These are phyloP conservation scores for Phlyctochytrium planicorne DNA, from an alignment of 192 early-diverging fungal genomes.

Conservation along the genomic window DNA sequence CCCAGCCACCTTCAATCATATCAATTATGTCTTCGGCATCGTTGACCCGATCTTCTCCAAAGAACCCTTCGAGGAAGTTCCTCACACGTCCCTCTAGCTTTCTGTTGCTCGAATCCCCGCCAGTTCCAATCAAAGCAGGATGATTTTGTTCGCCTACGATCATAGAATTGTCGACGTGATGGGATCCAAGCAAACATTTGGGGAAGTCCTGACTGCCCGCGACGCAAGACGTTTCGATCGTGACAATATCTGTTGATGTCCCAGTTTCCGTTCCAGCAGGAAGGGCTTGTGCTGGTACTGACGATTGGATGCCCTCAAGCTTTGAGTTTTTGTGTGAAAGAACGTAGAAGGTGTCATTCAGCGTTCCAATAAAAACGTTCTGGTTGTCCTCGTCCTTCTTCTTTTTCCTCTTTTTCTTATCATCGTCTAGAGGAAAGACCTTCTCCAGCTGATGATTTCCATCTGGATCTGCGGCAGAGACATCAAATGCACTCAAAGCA, in stretches of 20 bases:
- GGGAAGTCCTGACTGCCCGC: conserved; percentile 27
- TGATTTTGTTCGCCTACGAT: too few relatives aligned
- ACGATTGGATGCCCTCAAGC: conserved; percentile 39
- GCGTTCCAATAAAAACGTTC: conserved; percentile 62
- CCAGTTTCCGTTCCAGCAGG: too few relatives aligned
- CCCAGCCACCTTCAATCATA: not conserved
- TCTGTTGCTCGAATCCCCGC: too few relatives aligned
- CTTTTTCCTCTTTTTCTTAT: not conserved
- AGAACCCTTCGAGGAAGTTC: not conserved
- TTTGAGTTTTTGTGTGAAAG: conserved; percentile 61
- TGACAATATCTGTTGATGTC: too few relatives aligned
- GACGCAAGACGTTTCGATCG: too few relatives aligned
- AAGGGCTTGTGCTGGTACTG: conserved; percentile 16
- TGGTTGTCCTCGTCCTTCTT: not conserved
- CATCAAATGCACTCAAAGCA: conserved; percentile 32
- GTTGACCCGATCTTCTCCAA: not conserved
- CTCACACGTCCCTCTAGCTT: too few relatives aligned
- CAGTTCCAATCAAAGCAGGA: too few relatives aligned
- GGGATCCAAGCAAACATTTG: conserved; percentile 47
- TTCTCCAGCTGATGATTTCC: conserved; percentile 19
- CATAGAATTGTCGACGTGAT: too few relatives aligned
- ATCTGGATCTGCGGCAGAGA: conserved; percentile 14
- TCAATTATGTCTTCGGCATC: not conserved
- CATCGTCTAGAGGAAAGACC: not conserved
- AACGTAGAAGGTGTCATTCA: conserved; percentile 67